Base-by-base conservation (phyloP, 2,329 filamentous ascomycete species). In the Cladosporium sp. region DNA sequence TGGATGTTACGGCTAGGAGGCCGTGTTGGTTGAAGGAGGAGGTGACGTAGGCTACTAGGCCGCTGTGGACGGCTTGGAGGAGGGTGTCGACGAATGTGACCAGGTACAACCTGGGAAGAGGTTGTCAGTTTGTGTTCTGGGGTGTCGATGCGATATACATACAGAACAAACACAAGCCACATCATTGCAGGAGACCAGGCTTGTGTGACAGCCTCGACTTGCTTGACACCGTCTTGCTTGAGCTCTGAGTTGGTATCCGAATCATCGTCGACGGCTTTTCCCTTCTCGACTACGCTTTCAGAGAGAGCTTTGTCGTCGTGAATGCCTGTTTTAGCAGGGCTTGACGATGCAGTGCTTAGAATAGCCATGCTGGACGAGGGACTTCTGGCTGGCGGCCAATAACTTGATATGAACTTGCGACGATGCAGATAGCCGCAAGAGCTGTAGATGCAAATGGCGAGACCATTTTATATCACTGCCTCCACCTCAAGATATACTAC, bases 41-140 rank as follows among this genome's bases (percentile, higher is more conserved):
- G 1, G 77, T 78, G 65, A 84, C 81, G 65, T 76, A 80, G 3
- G 75, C 74, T 6, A 75, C 76, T 47, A 80, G 70, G 24, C 79
- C 77, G 51, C 75, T 72, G 51, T 80, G 79, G 57, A 80, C 78
- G 58, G 77, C 75, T 66, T 81, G 75, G 65, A 82, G 76, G 47
- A 84, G 72, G 34, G 81, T 82, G 47, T 85, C 83, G 71, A 82
- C 80, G 68, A 85, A 83, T 54, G 80, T 79, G 72, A 82, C 80
- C 4, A 85, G 68, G 68, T 80, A 84, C 34, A 85, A 77, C 59
- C 80, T 82, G 64, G 70, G 52, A 2, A 1, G 36, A 15, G 1
- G 5, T n/a, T 55, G 52, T 18, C 52, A 32, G 24, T 3, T 1
- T 10, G 3, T 55, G 52, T 55, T 10, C 26, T 32, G 10, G 57